Evolutionary conservation across 2,329 filamentous ascomycete genomes (phyloP).

Genomic region (Fusarium burgessii): DNA sequence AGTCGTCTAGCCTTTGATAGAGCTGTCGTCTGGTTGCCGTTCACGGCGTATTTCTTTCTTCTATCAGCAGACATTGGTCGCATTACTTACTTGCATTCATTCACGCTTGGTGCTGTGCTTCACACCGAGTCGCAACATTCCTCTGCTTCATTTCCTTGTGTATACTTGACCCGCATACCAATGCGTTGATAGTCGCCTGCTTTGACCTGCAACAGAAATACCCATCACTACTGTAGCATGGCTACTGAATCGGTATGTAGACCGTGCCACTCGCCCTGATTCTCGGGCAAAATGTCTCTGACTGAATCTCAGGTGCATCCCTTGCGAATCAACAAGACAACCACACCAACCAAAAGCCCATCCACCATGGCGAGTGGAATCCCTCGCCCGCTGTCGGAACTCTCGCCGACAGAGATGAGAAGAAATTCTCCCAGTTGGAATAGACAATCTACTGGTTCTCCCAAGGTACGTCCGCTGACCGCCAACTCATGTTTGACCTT

Average conservation of each 20-base stretch:
- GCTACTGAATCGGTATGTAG: constrained; percentile 55
- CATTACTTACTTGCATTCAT: constrained; percentile 46
- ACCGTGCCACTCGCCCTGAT: constrained; percentile 30
- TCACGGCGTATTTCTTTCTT: constrained; percentile 45
- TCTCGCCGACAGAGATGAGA: constrained; percentile 85
- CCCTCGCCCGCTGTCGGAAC: constrained; percentile 85
- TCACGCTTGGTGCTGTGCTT: constrained; percentile 20
- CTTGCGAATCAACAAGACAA: constrained; percentile 81
- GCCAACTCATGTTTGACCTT: constrained; percentile 20
- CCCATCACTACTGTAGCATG: constrained; percentile 49
- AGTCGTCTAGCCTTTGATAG: constrained; percentile 42
- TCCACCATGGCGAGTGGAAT: constrained; percentile 71
- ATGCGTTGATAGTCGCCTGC: constrained; percentile 50
- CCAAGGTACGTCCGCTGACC: constrained; percentile 51
- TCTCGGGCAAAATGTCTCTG: constrained; percentile 40
- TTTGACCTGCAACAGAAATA: constrained; percentile 38
- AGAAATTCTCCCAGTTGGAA: constrained; percentile 95
- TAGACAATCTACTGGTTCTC: constrained; percentile 72
- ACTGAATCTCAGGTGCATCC: constrained; percentile 72
- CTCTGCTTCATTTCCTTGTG: constrained; percentile 41
- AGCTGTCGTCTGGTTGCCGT: constrained; percentile 37
- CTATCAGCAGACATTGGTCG: constrained; percentile 35
- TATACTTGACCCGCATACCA: constrained; percentile 47
- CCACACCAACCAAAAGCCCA: constrained; percentile 66
- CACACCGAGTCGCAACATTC: constrained; percentile 49